Base-by-base conservation (phyloP, 495 filamentous ascomycete genomes). In the Hyphodiscus hymeniophilus region DNA sequence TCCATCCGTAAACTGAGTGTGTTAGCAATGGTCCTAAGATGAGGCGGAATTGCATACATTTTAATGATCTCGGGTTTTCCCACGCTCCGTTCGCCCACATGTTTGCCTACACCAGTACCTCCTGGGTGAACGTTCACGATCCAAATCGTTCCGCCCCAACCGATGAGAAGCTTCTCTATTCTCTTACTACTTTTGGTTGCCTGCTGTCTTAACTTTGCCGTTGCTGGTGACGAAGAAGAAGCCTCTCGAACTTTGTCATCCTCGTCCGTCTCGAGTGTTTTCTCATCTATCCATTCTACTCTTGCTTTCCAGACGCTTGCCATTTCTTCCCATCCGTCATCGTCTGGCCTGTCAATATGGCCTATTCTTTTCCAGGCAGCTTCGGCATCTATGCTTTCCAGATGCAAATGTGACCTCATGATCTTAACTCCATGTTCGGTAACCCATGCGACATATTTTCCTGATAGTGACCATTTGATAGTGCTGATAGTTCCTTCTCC, bases 341-440 rank as follows among this genome's bases (percentile, higher is more conserved):
- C 76, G 47, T 84, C 83, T 2, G 89, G 89, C 41, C 85, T 76
- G 55, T 89, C 89, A 38, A 91, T 83, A 60, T 96, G 92, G 22
- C 85, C 88, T 51, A 98, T 84, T n/a, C 92, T 77, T 62, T 92
- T 96, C 92, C 92, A 98, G 17, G 89, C 85, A 53, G 82, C 79
- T 13, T 95, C 91, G 2, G 73, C 64, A 50, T 94, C 85, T 5
- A 75, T 75, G 30, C 72, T 80, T 13, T 92, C 87, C 32, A 96
- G 72, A 46, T 88, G 77, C 20, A 95, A 63, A 59, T 89, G 89
- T 3, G 86, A 87, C 36, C 92, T 76, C 92, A 98, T 97, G 40
- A 98, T 89, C 63, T 95, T 95, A 58, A 95, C 89, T 1, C 92
- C 92, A 56, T 91, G 82, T 63, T 98, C 92, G 56, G 95, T 97